These are phyloP conservation scores for Debaryomycetaceae sp. DNA, from an alignment of 1,139 yeast species.

Conservation along the genomic window DNA sequence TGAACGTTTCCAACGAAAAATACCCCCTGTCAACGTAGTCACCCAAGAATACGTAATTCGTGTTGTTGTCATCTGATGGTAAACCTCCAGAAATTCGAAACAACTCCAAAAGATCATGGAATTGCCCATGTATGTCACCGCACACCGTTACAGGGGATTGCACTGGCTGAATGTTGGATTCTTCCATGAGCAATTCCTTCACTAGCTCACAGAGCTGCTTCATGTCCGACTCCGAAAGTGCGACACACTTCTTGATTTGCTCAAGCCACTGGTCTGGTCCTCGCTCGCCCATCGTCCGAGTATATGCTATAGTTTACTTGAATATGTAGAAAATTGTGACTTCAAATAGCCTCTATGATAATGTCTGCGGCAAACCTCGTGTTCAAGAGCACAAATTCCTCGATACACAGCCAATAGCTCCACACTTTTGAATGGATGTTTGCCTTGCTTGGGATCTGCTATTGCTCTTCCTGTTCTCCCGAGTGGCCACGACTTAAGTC, in stretches of 20 bases:
- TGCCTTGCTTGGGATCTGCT: neutral
- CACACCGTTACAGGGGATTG: constrained; percentile 97
- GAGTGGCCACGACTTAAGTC: neutral
- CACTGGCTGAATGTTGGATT: constrained; percentile 92
- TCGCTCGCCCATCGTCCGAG: constrained; percentile 56
- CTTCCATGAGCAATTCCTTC: constrained; percentile 72
- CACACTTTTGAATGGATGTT: too few relatives aligned
- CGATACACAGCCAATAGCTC: too few relatives aligned
- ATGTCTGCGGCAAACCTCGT: too few relatives aligned
- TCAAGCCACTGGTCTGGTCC: constrained; percentile 98
- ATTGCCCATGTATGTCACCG: constrained; percentile 98
- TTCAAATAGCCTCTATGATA: neutral
- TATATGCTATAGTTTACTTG: neutral
- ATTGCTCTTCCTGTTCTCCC: neutral
- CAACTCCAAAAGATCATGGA: constrained; percentile 87
- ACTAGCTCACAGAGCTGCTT: constrained; percentile 93
- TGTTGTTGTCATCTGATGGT: constrained; percentile 51
- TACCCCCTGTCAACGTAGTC: constrained; percentile 98
- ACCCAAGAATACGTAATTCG: constrained; percentile 79
- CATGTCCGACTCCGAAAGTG: constrained; percentile 91
- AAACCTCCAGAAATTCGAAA: constrained; percentile 92
- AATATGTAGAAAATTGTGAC: neutral
- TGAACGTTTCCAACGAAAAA: constrained; percentile 88
- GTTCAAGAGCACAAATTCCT: too few relatives aligned
- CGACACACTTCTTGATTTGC: constrained; percentile 84